A percentile compares a stretch with the other conserved stretches of the same genome.
phyloP scores from a whole-genome alignment of 345 rosid species.

The Aquilaria yunnanensis region DNA sequence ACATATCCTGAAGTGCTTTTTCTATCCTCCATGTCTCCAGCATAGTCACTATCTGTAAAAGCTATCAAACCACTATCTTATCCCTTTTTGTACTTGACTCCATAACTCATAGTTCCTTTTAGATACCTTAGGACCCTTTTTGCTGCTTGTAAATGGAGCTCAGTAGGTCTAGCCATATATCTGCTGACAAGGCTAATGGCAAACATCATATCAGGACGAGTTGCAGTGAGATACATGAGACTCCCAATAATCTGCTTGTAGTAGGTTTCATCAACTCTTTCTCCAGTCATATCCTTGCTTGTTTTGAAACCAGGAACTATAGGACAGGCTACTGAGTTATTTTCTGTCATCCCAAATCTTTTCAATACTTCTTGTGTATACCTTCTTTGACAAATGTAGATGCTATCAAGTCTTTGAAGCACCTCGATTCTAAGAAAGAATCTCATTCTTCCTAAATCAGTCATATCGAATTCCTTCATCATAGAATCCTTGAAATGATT shows the following conservation, averaged over 20 bases:
- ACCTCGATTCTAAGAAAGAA: slow-evolving; percentile 4
- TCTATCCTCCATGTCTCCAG: background rate
- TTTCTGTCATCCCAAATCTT: background rate
- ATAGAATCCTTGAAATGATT: background rate
- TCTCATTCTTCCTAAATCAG: background rate
- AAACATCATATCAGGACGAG: background rate
- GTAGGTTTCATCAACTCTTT: background rate
- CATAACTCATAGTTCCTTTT: background rate
- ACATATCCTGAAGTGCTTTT: background rate
- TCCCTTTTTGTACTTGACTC: background rate
- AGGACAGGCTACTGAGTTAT: background rate
- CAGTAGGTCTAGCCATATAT: background rate
- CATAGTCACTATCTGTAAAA: background rate
- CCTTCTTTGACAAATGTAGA: background rate
- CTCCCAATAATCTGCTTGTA: background rate
- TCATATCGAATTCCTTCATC: slow-evolving; percentile 1
- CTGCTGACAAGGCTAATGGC: background rate
- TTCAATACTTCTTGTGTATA: background rate
- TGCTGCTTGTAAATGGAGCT: background rate
- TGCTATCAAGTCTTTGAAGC: background rate
- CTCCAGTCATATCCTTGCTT: background rate
- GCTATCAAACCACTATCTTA: background rate
- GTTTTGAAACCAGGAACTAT: background rate
- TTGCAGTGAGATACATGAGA: background rate
- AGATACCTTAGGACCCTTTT: background rate